Conservation (phyloP, 495 filamentous ascomycete genomes). For the Penicillium daleae region DNA sequence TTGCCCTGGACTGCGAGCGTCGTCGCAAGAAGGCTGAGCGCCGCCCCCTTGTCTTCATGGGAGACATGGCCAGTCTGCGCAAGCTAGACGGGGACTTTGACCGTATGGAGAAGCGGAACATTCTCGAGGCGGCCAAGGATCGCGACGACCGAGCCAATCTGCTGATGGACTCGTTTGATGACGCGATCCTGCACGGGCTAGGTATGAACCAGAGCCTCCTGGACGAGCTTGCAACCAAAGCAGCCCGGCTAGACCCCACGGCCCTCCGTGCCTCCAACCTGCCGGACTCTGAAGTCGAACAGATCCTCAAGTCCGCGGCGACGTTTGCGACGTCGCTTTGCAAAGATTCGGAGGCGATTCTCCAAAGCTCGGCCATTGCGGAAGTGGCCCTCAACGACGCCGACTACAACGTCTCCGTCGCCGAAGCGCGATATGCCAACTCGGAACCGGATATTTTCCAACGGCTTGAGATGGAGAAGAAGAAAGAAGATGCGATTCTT, state of each 20-base stretch:
- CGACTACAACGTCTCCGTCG: constrained; percentile 57
- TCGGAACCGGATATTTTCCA: constrained; percentile 48
- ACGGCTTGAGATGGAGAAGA: constrained; percentile 52
- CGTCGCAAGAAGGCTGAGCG: constrained; percentile 56
- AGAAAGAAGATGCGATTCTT: constrained; percentile 56
- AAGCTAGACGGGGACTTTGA: constrained; percentile 58
- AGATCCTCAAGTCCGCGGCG: constrained; percentile 49
- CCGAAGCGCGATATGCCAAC: constrained; percentile 52
- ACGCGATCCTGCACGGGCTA: constrained; percentile 54
- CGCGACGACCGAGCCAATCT: constrained; percentile 54
- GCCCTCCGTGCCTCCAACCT: constrained; percentile 38
- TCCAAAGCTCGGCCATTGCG: constrained; percentile 51
- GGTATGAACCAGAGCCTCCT: constrained; percentile 57
- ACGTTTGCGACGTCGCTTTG: constrained; percentile 47
- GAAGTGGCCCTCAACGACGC: constrained; percentile 56
- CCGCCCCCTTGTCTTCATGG: constrained; percentile 54
- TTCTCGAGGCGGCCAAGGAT: constrained; percentile 53
- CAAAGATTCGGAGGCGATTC: constrained; percentile 53
- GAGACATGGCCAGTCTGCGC: constrained; percentile 50
- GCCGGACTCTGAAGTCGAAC: constrained; percentile 47
- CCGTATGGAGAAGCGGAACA: constrained; percentile 55
- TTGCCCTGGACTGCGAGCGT: constrained; percentile 55
- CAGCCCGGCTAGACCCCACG: constrained; percentile 40
- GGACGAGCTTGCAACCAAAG: constrained; percentile 50
- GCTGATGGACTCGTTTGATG: constrained; percentile 58